phyloP scores from a whole-genome alignment of 2,329 filamentous ascomycete species.

The Cercospora sp. region DNA sequence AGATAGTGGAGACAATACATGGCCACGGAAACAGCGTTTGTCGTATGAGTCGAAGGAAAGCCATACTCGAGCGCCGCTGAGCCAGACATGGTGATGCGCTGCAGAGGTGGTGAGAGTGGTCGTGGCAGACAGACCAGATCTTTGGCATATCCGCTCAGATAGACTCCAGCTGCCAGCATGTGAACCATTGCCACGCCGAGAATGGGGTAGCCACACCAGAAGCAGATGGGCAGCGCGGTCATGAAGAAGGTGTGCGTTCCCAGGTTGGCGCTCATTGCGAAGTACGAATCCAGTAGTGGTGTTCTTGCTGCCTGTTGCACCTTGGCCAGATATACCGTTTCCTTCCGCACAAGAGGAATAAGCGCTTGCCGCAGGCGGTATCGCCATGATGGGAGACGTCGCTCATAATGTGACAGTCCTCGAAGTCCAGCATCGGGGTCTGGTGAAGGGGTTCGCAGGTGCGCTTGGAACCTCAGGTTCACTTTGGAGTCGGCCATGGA shows the following conservation, averaged over 20 bases:
- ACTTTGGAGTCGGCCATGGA: slow-evolving; percentile 26
- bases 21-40: slow-evolving; percentile 92
- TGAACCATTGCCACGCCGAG: slow-evolving; percentile 71
- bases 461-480: slow-evolving; percentile 31
- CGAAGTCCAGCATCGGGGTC: slow-evolving; percentile 71
- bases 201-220: slow-evolving; percentile 89
- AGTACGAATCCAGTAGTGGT: slow-evolving; percentile 89
- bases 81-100: slow-evolving; percentile 96
- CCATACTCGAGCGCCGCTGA: slow-evolving; percentile 94
- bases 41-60: slow-evolving; percentile 94
- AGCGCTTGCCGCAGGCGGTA: slow-evolving; percentile 78
- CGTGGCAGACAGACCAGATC: slow-evolving; percentile 90
- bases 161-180: slow-evolving; percentile 68
- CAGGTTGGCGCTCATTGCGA: slow-evolving; percentile 92
- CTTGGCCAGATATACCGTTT: slow-evolving; percentile 90
- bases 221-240: slow-evolving; percentile 88
- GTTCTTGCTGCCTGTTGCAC: slow-evolving; percentile 79
- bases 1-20: slow-evolving; percentile 77
- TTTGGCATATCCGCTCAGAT: slow-evolving; percentile 83
- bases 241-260: slow-evolving; percentile 99
- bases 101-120: slow-evolving; percentile 85
- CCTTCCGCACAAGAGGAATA: slow-evolving; percentile 86
- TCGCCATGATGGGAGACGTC: slow-evolving; percentile 82
- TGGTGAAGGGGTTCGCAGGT: slow-evolving; percentile 35
- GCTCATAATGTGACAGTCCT: slow-evolving; percentile 65